These are phyloP conservation scores for Aristolochia fimbriata DNA, from an alignment of 164 flowering plant genomes.

Conservation along the genomic window DNA sequence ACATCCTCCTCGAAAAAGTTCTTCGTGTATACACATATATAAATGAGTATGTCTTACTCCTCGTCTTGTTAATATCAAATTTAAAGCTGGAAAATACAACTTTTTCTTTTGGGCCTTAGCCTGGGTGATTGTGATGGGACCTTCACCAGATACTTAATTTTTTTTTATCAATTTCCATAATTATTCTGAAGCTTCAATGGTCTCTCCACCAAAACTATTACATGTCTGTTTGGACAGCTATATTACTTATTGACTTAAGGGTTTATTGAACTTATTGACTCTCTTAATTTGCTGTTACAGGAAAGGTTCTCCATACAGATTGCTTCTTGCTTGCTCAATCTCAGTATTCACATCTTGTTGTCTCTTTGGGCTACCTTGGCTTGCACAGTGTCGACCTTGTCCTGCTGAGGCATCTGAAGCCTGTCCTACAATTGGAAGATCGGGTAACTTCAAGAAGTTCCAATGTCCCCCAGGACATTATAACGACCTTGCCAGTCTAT, in stretches of 20 bases:
- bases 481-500: slow-evolving; percentile 92
- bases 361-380: slow-evolving; percentile 83
- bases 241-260: not conserved
- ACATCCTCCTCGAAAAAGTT: slow-evolving; percentile 48
- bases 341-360: slow-evolving; percentile 78
- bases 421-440: slow-evolving; percentile 89
- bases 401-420: slow-evolving; percentile 54
- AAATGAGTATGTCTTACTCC: slow-evolving; percentile 41
- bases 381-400: slow-evolving; percentile 70
- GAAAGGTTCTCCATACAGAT: slow-evolving; percentile 44
- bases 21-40: slow-evolving; percentile 58
- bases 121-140: no score
- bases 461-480: slow-evolving; percentile 78
- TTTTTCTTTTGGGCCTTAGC: not conserved
- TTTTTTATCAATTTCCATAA: no score
- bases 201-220: no score
- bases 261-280: slow-evolving; percentile 4
- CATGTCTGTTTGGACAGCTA: no score
- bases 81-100: not conserved
- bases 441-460: slow-evolving; percentile 88
- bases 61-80: not conserved
- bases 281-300: slow-evolving; percentile 25
- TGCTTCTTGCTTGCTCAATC: slow-evolving; percentile 62
- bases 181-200: no score
- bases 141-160: no score